A percentile compares a stretch with the other conserved stretches of the same genome.
Evolutionary conservation across 75 land plant genomes (phyloP).

Genomic region (Selaginella moellendorffii): DNA sequence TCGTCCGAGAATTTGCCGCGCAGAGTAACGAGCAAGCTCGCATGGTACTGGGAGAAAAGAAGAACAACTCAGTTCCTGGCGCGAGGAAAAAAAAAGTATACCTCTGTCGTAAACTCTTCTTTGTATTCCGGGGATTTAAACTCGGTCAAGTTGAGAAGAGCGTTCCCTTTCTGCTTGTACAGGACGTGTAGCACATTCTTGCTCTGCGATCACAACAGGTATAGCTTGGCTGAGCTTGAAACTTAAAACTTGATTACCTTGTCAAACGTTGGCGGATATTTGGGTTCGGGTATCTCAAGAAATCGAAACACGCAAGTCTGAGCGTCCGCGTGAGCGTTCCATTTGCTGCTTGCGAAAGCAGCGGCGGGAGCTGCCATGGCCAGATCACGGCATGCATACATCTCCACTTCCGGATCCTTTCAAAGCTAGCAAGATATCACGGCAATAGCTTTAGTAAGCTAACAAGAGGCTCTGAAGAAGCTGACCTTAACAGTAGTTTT

Average conservation of each 20-base stretch:
- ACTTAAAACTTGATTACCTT: constrained; percentile 27
- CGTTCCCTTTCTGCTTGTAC: constrained; percentile 19
- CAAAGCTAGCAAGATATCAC: constrained; percentile 9
- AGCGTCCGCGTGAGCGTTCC: constrained; percentile 11
- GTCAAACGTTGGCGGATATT: constrained; percentile 25
- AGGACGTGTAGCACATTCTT: constrained; percentile 20
- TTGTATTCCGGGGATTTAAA: constrained; percentile 8
- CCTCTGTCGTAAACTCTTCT: constrained; percentile 4
- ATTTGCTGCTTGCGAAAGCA: constrained; percentile 24
- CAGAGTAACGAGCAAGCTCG: constrained; percentile 23
- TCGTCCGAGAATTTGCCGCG: constrained; percentile 4
- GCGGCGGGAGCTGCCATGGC: constrained; percentile 25
- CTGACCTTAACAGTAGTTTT: constrained; percentile 14
- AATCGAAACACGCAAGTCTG: constrained; percentile 17
- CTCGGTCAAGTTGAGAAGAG: constrained; percentile 18
- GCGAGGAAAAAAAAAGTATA: too few species aligned
- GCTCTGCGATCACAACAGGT: too few species aligned
- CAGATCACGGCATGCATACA: constrained; percentile 19
- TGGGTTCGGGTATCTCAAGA: constrained; percentile 25
- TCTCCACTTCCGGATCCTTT: constrained; percentile 23
- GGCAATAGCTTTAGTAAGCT: neutral
- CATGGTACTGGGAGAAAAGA: constrained; percentile 21
- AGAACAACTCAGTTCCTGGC: too few species aligned
- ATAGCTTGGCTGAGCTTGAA: too few species aligned
- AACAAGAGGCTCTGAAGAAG: too few species aligned